Base-by-base conservation (phyloP, 1,284 basidiomycete species). In the Microbotryum lychnidis-dioicae region DNA sequence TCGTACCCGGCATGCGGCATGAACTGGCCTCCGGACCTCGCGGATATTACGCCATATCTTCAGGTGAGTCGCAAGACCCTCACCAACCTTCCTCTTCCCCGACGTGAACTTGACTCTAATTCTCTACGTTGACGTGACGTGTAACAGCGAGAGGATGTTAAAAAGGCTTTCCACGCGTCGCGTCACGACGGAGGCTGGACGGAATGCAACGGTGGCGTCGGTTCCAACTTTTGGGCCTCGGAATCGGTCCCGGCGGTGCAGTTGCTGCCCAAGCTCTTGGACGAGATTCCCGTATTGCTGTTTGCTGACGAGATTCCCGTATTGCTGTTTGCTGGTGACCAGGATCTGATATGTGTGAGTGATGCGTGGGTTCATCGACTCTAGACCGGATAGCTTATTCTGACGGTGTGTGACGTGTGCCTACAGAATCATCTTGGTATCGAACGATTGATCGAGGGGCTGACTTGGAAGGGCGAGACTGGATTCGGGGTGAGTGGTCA, bases 1-100 rank as follows among this genome's bases (percentile, higher is more conserved):
- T 81, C 80, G 16, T 79, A 75, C 52, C 93, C 93, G n/a, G 86
- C 84, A 3, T 99, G 94, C 75, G 94, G 94, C 1, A 89, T 97
- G 90, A 94, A 94, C 75, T 99, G 94, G 94, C 94, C 94, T 5
- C 85, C 86, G n/a, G 90, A 91, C 68, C 82, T 98, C 27, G 75
- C 79, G 10, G 83, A 86, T 53, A 80, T 97, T 46, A 87, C 85
- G 49, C 77, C 79, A 4, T 97, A 93, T 73, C 82, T 99, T 16
- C 83, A 81, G 29, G 91, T 92, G 74, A 61, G 87, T 78, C 14
- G 31, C 31, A 6, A 42, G 23, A 45, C 50, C 46, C 16, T 50
- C 25, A 4, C 18, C 4, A 21, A 23, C 1, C 29, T 8, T n/a
- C 55, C 29, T 55, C n/a, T 61, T 47, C 52, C 37, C 46, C 25